Conservation (phyloP, 352 stramenopile species). For the Globisporangium nodosum region DNA sequence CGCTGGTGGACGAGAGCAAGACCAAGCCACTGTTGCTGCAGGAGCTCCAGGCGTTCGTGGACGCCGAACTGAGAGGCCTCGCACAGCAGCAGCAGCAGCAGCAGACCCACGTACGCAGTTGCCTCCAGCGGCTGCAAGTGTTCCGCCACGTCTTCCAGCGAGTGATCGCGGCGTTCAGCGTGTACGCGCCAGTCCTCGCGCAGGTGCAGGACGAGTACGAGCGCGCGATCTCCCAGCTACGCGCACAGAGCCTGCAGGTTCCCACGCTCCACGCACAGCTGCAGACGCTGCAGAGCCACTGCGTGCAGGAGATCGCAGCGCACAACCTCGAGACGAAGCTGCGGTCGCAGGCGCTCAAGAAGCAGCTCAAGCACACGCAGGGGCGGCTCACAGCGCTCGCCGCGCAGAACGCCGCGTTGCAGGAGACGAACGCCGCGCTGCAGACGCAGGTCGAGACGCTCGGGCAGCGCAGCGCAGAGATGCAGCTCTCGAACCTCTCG, state of each 20-base stretch:
- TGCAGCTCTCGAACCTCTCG: conserved; percentile 44
- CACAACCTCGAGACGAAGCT: conserved; percentile 36
- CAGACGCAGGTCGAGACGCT: conserved; percentile 21
- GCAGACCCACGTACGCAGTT: neutral
- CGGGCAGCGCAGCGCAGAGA: conserved; percentile 30
- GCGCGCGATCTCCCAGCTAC: conserved; percentile 21
- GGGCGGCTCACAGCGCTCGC: conserved; percentile 41
- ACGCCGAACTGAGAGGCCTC: conserved; percentile 18
- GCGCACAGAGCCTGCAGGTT: conserved; percentile 32
- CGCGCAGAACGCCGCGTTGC: conserved; percentile 32
- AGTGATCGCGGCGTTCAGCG: conserved; percentile 52
- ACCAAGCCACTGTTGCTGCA: conserved; percentile 38
- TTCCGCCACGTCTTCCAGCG: conserved; percentile 47
- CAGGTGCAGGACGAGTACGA: conserved; percentile 68
- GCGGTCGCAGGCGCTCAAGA: conserved; percentile 29
- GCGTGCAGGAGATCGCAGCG: conserved; percentile 46
- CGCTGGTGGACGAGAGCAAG: conserved; percentile 22
- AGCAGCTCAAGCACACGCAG: conserved; percentile 51
- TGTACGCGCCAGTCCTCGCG: conserved; percentile 59
- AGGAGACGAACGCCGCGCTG: conserved; percentile 21
- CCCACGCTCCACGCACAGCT: conserved; percentile 45
- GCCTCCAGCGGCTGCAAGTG: conserved; percentile 44
- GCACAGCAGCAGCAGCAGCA: conserved; percentile 3
- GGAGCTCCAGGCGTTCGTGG: conserved; percentile 34
- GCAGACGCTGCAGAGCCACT: conserved; percentile 55